A percentile compares a stretch with the other conserved stretches of the same genome.
phyloP scores from a whole-genome alignment of 1,139 yeast species.

The Taphrina pruni region DNA sequence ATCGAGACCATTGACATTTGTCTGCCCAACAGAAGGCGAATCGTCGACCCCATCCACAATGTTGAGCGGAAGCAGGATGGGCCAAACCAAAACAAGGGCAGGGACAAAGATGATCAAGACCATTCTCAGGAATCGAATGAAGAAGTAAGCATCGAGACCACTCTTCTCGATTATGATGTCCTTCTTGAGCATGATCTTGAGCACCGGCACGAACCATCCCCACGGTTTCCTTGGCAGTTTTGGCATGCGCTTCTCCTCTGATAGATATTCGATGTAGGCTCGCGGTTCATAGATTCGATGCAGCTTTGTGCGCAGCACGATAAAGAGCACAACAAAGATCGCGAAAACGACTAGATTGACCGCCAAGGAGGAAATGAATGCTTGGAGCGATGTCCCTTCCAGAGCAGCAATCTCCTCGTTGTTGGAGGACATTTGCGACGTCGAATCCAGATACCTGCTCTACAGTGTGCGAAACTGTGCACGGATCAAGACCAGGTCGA shows the following conservation, averaged over 20 bases:
- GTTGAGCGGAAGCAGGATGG: constrained; percentile 83
- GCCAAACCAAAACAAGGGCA: constrained; percentile 73
- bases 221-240: constrained; percentile 28
- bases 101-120: constrained; percentile 64
- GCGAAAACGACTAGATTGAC: constrained; percentile 65
- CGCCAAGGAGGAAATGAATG: constrained; percentile 61
- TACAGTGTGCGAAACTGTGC: no score
- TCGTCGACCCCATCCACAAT: constrained; percentile 70
- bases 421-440: background rate
- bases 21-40: constrained; percentile 49
- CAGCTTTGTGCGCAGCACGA: constrained; percentile 68
- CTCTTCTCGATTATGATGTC: constrained; percentile 73
- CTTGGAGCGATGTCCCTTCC: constrained; percentile 48
- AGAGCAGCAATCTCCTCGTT: constrained; percentile 15
- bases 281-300: constrained; percentile 84
- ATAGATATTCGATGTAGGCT: constrained; percentile 54
- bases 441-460: no score
- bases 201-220: constrained; percentile 62
- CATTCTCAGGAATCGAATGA: constrained; percentile 74
- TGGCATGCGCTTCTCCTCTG: constrained; percentile 26
- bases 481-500: no score
- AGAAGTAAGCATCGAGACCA: constrained; percentile 82
- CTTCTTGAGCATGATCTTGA: constrained; percentile 60
- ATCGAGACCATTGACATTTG: constrained; percentile 64
- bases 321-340: constrained; percentile 64